Evolutionary conservation across 441 rosid species (phyloP).

Genomic region (Metrosideros polymorpha): DNA sequence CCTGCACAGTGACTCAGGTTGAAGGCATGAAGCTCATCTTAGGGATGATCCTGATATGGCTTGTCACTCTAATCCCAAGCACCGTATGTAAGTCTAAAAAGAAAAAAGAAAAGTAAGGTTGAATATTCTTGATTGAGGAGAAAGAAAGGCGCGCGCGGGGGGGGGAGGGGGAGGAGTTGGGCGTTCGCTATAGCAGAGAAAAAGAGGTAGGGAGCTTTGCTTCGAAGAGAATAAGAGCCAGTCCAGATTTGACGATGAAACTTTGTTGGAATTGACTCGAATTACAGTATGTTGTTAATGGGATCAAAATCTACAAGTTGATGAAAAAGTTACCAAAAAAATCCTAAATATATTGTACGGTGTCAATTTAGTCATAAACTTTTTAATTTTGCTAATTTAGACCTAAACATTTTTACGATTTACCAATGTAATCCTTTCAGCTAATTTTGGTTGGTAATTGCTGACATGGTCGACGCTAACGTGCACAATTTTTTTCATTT

Average conservation of each 20-base stretch:
- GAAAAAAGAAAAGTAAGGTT: neutral
- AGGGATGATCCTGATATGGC: slow-evolving; percentile 67
- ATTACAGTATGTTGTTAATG: neutral
- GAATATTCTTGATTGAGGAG: neutral
- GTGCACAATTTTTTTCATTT: neutral
- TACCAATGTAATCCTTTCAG: neutral
- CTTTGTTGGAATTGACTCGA: neutral
- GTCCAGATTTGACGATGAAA: neutral
- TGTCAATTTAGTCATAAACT: neutral
- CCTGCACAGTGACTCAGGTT: slow-evolving; percentile 75
- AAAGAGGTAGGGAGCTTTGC: neutral
- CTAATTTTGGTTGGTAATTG: fast-evolving
- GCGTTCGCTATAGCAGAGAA: neutral
- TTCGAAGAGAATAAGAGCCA: neutral
- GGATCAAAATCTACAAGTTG: neutral
- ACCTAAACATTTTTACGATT: neutral
- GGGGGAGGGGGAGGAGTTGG: neutral
- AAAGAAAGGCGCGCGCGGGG: too few species aligned
- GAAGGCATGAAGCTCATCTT: slow-evolving; percentile 64
- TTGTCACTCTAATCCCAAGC: slow-evolving; percentile 71
- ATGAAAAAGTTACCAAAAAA: neutral
- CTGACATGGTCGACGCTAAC: fast-evolving
- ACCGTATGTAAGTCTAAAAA: slow-evolving; percentile 37
- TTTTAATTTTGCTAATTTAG: too few species aligned
- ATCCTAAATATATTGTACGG: fast-evolving